Base-by-base conservation (phyloP, 2,329 filamentous ascomycete genomes). In the Nothopassalora personata region DNA sequence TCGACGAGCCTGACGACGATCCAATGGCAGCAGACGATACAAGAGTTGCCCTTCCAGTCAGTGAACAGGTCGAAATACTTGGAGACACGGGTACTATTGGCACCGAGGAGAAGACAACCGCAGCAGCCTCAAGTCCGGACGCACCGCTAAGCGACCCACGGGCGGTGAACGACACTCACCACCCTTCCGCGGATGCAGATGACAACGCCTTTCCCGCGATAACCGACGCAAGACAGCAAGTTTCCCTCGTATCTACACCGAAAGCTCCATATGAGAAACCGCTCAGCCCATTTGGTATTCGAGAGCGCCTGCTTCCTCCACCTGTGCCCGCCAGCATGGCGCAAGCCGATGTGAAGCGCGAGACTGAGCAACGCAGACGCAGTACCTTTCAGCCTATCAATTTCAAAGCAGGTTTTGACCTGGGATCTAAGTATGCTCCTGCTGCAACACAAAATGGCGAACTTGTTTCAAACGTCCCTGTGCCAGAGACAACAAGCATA, bases 1-100 rank as follows among this genome's bases (percentile, higher is more conserved):
- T 93, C 66, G 89, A 93, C 67, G 86, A 88, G 31, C 80, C 80
- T 1, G 76, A 75, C 50, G 76, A 64, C 49, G 27, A 51, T 6
- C 30, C 46, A 15, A 34, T 49, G 53, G 18, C 8, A n/a, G 39
- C 46, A 15, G 43, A 49, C 8, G 53, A 53, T n/a, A 15, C 27
- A 18, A 39, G 53, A 13, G 18, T 36, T 10, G 13, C 30, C 1
- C 13, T 54, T 6, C 30, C 53, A 7, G 46, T 47, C 10, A 28
- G 18, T 49, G 18, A 18, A 4, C 30, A 51, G 19, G 15, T 31
- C 23, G 18, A 56, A 28, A 31, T 31, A 4, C 31, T 31, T 23
- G 13, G 6, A 23, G 43, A 27, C 18, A 11, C 13, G 4, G 30
- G 36, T 4, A 2, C 19, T 30, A 36, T 27, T 33, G 36, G 13